Evolutionary conservation across 1,284 basidiomycete genomes (phyloP), one percentile per base, ranked within the genome.

Genomic region (Uromyces viciae-fabae): DNA sequence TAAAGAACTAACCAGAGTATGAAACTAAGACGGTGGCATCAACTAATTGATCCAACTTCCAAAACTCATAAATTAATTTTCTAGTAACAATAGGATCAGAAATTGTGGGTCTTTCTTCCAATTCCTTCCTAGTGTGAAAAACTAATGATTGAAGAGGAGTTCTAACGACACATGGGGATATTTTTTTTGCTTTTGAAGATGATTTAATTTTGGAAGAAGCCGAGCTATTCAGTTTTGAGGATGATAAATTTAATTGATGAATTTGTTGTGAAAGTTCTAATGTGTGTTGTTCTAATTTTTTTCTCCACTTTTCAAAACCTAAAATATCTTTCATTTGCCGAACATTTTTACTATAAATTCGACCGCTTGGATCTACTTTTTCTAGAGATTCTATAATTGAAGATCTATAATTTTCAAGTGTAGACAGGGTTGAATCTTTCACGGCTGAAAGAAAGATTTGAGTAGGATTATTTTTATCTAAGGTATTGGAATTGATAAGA

Each of bases 301-400:
- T 79, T 15, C 76, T 19, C 76, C 76, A 79, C 71, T 69, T 52
- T 79, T 79, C 76, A 31, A 56, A 79, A 28, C 42, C 46, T 8
- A 79, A 52, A 40, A 79, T 79, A 15, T 69, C 76, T 56, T 71
- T 69, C 66, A 79, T 79, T 56, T 79, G 76, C 19, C 76, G 42
- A 14, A 79, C 76, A 33, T 79, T 79, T 38, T 79, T 79, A 42
- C 64, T 56, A 31, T 79, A 79, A 38, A 79, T 79, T 15, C 76
- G 42, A 3, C 76, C 76, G 40, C 46, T 54, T 33, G 33, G 66
- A 43, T 79, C 76, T 4, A 71, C 76, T 56, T 69, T 19, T 19
- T 31, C 46, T 17, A 79, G n/a, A 7, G 76, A 79, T 33, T 71
- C 31, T 19, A 79, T 9, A 56, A 79, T 79, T 3, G 64, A 69